These are phyloP conservation scores for Globisporangium nagaii DNA, from an alignment of 352 stramenopile genomes.

Conservation along the genomic window DNA sequence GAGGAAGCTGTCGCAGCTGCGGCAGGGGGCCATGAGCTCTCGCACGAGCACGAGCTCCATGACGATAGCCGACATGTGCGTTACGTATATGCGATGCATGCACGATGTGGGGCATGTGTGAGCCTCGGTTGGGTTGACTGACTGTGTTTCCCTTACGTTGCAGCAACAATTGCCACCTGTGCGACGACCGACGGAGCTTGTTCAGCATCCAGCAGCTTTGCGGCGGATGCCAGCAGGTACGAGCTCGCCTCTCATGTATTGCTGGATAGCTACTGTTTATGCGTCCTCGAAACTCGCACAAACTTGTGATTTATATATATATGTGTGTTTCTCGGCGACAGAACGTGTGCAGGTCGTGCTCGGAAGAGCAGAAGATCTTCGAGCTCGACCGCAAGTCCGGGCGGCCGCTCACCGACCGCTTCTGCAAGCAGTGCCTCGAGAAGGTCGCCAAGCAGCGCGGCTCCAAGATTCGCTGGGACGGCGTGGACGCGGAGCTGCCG, in stretches of 20 bases:
- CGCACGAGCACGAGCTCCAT: too few species aligned
- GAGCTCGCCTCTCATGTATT: not conserved
- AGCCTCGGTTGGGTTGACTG: not conserved
- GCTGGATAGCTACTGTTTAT: not conserved
- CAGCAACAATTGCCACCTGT: conserved; percentile 9
- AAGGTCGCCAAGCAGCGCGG: conserved; percentile 9
- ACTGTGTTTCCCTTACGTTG: not conserved
- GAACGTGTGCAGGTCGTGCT: conserved; percentile 46
- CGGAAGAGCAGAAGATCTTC: conserved; percentile 37
- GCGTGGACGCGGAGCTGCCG: not conserved
- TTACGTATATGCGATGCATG: too few species aligned
- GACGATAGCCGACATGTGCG: not conserved
- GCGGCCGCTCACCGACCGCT: conserved; percentile 28
- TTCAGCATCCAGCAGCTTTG: conserved; percentile 13
- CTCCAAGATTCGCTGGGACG: conserved; percentile 6
- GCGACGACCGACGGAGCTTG: not conserved
- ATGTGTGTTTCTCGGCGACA: conserved; percentile 12
- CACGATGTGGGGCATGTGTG: too few species aligned
- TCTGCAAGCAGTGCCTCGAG: conserved; percentile 40
- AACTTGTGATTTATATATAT: too few species aligned
- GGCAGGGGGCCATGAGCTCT: too few species aligned
- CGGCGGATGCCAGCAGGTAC: conserved; percentile 26
- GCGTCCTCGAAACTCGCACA: too few species aligned
- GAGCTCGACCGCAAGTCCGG: conserved; percentile 34
- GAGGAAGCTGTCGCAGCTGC: not conserved